Conservation (phyloP, 805 yeast genomes). For the Saccharomycopsis sp. region DNA sequence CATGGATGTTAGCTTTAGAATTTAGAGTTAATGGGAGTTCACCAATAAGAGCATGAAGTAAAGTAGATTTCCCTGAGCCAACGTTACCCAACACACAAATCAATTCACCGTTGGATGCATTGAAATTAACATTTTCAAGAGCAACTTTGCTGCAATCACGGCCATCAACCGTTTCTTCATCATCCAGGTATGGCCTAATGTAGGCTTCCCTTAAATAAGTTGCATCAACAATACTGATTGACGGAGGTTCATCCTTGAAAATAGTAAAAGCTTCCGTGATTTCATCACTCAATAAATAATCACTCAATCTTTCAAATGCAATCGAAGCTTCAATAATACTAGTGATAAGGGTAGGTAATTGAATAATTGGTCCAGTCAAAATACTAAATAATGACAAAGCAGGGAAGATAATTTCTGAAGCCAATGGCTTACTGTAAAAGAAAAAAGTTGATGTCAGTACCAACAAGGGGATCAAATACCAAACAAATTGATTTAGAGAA, state of each 20-base stretch:
- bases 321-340: constrained; percentile 53
- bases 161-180: constrained; percentile 18
- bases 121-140: constrained; percentile 39
- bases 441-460: constrained; percentile 57
- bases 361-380: constrained; percentile 49
- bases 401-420: constrained; percentile 61
- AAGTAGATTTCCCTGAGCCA: constrained; percentile 60
- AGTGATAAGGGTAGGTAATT: constrained; percentile 50
- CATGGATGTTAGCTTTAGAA: constrained; percentile 26
- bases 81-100: constrained; percentile 59
- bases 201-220: constrained; percentile 45
- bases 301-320: constrained; percentile 45
- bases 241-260: constrained; percentile 23
- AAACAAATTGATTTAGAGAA: constrained; percentile 44
- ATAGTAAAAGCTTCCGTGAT: constrained; percentile 27
- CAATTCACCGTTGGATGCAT: constrained; percentile 43
- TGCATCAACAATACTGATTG: constrained; percentile 40
- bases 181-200: not conserved
- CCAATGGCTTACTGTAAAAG: constrained; percentile 36
- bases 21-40: constrained; percentile 32
- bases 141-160: constrained; percentile 44
- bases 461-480: constrained; percentile 58
- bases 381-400: constrained; percentile 55
- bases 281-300: constrained; percentile 41
- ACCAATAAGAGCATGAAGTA: constrained; percentile 48